A percentile compares a stretch with the other conserved stretches of the same genome.
Evolutionary conservation across 2,329 filamentous ascomycete genomes (phyloP).

Genomic region (Aspergillus sp.): DNA sequence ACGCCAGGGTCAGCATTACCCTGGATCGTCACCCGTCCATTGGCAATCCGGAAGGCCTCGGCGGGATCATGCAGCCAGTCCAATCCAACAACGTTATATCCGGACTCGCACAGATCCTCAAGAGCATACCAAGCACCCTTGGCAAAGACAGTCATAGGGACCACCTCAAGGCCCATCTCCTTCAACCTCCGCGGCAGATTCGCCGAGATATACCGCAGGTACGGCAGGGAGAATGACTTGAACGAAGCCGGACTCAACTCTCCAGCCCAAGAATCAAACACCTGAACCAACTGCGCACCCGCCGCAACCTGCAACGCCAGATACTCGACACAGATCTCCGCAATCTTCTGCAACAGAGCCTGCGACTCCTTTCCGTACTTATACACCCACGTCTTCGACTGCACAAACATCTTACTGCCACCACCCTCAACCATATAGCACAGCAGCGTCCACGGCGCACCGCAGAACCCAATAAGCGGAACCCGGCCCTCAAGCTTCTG

Average conservation of each 20-base stretch:
- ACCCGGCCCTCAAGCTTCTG: conserved; percentile 86
- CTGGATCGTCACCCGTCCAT: conserved; percentile 80
- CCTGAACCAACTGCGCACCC: conserved; percentile 92
- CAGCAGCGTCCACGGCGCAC: conserved; percentile 93
- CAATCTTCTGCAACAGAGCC: conserved; percentile 83
- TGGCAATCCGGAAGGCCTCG: conserved; percentile 78
- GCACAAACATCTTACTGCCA: conserved; percentile 90
- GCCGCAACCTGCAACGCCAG: conserved; percentile 89
- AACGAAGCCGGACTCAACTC: conserved; percentile 87
- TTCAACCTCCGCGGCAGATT: conserved; percentile 75
- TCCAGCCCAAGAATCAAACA: conserved; percentile 98
- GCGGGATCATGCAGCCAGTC: conserved; percentile 94
- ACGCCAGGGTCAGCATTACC: conserved; percentile 96
- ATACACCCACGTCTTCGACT: conserved; percentile 97
- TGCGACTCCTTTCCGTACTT: conserved; percentile 81
- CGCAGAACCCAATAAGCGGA: conserved; percentile 93
- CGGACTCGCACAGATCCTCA: conserved; percentile 81
- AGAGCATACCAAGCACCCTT: conserved; percentile 97
- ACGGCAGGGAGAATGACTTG: conserved; percentile 82
- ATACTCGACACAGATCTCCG: conserved; percentile 93
- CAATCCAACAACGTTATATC: conserved; percentile 90
- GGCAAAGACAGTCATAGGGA: conserved; percentile 97
- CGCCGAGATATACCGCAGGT: conserved; percentile 80
- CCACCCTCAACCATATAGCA: conserved; percentile 99
- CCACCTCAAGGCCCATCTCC: conserved; percentile 74